Evolutionary conservation across 2,329 filamentous ascomycete genomes (phyloP).

Genomic region (Cryphonectria nitschkei): DNA sequence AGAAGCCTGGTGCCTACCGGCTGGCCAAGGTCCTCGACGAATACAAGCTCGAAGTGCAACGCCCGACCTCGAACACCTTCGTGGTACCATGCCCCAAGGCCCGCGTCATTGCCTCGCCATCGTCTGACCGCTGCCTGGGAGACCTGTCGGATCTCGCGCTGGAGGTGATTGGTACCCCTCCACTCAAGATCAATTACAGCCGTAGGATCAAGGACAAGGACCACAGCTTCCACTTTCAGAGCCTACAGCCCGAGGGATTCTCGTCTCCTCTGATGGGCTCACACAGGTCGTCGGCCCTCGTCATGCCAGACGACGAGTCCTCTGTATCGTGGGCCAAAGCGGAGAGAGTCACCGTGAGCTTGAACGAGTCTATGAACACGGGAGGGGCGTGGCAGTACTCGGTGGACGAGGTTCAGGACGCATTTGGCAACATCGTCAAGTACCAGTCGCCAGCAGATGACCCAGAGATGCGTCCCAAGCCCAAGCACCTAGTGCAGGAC

Average conservation of each 20-base stretch:
- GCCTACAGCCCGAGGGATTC: slow-evolving; percentile 86
- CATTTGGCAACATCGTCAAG: slow-evolving; percentile 81
- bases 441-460: slow-evolving; percentile 72
- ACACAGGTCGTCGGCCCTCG: slow-evolving; percentile 58
- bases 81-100: slow-evolving; percentile 87
- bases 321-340: slow-evolving; percentile 76
- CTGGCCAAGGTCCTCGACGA: slow-evolving; percentile 86
- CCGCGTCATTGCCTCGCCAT: slow-evolving; percentile 65
- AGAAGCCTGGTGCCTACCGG: slow-evolving; percentile 86
- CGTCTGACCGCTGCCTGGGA: slow-evolving; percentile 74
- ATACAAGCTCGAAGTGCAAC: slow-evolving; percentile 90
- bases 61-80: slow-evolving; percentile 74
- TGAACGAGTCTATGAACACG: slow-evolving; percentile 86
- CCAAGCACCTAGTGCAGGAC: slow-evolving; percentile 69
- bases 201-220: slow-evolving; percentile 83
- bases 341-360: slow-evolving; percentile 74
- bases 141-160: slow-evolving; percentile 86
- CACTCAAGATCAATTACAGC: slow-evolving; percentile 90
- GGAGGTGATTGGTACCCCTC: slow-evolving; percentile 85
- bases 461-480: slow-evolving; percentile 63
- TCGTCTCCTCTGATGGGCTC: slow-evolving; percentile 74
- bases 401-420: slow-evolving; percentile 90
- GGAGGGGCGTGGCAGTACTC: slow-evolving; percentile 87
- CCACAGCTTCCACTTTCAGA: slow-evolving; percentile 87
- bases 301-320: slow-evolving; percentile 64